Conservation (phyloP, 2,329 filamentous ascomycete species). For the Xylaria sp. region DNA sequence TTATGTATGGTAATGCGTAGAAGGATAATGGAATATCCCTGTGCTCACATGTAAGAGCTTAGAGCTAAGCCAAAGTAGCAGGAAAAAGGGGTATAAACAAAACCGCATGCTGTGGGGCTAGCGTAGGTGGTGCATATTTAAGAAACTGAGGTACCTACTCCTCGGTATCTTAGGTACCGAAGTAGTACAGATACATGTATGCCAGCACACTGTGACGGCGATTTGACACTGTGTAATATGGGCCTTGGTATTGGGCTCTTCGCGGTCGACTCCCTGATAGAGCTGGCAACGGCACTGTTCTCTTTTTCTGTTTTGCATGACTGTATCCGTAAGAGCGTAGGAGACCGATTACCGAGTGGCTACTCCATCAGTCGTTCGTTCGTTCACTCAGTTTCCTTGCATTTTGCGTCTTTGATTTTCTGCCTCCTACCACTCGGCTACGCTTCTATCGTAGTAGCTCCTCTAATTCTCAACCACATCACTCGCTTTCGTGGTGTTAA, state of each 20-base stretch:
- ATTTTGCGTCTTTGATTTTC: conserved; percentile 30
- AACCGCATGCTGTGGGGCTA: neutral
- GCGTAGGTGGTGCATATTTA: neutral
- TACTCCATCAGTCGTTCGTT: conserved; percentile 1
- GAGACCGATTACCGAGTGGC: neutral
- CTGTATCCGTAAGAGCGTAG: neutral
- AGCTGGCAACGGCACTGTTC: neutral
- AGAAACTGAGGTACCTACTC: neutral
- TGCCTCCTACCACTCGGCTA: conserved; percentile 28
- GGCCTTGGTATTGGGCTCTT: neutral
- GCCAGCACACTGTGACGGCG: neutral
- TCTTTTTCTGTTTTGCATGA: conserved; percentile 12
- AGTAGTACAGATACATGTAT: neutral
- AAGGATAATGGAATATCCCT: neutral
- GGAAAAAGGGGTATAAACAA: neutral
- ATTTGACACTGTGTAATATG: conserved; percentile 26
- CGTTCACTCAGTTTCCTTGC: conserved; percentile 13
- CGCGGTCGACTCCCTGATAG: neutral
- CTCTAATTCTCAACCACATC: conserved; percentile 55
- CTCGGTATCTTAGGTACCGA: neutral
- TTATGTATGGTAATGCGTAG: neutral
- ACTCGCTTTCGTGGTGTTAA: conserved; percentile 66
- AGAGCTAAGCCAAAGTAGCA: neutral
- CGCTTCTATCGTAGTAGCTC: conserved; percentile 36
- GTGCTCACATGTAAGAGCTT: neutral